phyloP scores from a whole-genome alignment of 176 grass and related monocot genomes.

The Oryza coarctata region DNA sequence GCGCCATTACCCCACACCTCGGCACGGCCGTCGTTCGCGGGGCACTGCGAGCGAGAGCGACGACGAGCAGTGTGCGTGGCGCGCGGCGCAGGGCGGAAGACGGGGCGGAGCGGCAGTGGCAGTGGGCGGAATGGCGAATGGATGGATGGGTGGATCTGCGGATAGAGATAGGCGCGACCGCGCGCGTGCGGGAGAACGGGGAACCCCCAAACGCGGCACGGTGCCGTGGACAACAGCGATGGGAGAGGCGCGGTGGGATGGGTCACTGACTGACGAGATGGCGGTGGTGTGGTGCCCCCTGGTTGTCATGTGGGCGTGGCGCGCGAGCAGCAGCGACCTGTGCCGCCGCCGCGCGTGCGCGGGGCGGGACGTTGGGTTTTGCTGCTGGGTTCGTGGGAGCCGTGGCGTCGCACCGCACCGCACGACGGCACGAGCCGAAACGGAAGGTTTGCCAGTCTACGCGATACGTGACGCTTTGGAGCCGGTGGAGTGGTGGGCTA shows the following conservation, averaged over 20 bases:
- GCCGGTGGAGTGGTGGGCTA: no score
- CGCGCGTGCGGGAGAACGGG: not conserved
- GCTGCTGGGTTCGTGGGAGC: not conserved
- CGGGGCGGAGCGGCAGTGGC: not conserved
- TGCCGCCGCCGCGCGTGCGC: no score
- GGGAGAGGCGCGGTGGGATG: not conserved
- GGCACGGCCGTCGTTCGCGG: not conserved
- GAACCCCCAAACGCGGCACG: not conserved
- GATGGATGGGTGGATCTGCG: not conserved
- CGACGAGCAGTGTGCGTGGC: not conserved
- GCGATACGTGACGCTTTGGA: not conserved
- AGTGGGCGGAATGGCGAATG: not conserved
- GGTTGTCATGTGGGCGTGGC: not conserved
- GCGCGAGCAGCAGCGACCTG: not conserved
- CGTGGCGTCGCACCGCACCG: no score
- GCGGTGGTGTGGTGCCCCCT: not conserved
- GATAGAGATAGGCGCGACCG: not conserved
- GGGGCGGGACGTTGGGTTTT: not conserved
- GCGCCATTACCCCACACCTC: slow-evolving; percentile 5
- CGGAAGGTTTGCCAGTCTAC: no score
- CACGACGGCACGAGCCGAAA: no score
- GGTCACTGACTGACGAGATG: not conserved
- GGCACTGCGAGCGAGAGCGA: not conserved
- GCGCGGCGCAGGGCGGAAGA: not conserved
- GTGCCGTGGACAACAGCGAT: not conserved